phyloP scores from a whole-genome alignment of 495 filamentous ascomycete species.

The Penicillium tannophilum region DNA sequence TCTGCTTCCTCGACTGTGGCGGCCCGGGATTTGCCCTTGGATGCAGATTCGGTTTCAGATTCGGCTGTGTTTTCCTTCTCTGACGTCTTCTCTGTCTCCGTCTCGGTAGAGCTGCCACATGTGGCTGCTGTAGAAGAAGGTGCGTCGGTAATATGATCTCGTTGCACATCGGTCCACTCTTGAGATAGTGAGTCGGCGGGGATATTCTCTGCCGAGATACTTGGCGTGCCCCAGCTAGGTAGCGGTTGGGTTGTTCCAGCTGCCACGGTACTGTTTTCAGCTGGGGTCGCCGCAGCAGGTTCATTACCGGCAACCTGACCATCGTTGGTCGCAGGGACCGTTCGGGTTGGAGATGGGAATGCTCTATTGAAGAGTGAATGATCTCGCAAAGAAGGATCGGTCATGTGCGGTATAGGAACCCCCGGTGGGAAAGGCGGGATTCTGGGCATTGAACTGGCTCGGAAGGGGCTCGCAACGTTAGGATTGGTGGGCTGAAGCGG shows the following conservation, averaged over 20 bases:
- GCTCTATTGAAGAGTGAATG: neutral
- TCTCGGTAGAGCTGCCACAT: constrained; percentile 18
- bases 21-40: constrained; percentile 50
- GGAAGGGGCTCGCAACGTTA: constrained; percentile 2
- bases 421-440: constrained; percentile 10
- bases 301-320: neutral
- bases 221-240: constrained; percentile 23
- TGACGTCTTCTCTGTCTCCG: constrained; percentile 5
- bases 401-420: neutral
- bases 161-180: constrained; percentile 41
- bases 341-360: neutral
- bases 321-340: neutral
- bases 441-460: constrained; percentile 13
- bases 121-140: constrained; percentile 17
- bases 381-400: neutral
- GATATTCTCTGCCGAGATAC: constrained; percentile 18
- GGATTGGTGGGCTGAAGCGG: constrained; percentile 60
- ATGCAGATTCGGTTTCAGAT: neutral
- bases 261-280: neutral
- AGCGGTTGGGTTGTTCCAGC: neutral
- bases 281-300: neutral
- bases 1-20: constrained; percentile 51
- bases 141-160: constrained; percentile 25
- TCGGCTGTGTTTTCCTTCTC: constrained; percentile 11
- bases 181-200: constrained; percentile 34